A percentile compares a stretch with the other conserved stretches of the same genome.
These are phyloP conservation scores for Cladorrhinum sp. DNA, from an alignment of 2,329 filamentous ascomycete species.

Conservation along the genomic window DNA sequence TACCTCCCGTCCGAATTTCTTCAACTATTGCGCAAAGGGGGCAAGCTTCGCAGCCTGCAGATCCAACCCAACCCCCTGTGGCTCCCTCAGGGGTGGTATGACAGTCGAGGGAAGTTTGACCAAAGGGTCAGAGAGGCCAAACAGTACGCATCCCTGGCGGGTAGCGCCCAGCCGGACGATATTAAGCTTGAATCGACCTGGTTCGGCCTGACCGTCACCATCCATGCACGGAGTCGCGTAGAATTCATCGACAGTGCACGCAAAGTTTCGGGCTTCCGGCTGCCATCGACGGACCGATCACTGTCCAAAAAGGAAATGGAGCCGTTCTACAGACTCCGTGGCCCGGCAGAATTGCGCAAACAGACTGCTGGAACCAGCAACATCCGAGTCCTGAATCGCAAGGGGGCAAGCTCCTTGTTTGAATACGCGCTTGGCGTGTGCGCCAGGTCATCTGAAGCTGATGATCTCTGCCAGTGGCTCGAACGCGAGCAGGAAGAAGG, in stretches of 20 bases:
- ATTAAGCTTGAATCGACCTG: constrained; percentile 11
- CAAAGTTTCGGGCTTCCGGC: constrained; percentile 26
- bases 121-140: background rate
- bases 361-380: background rate
- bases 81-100: background rate
- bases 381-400: constrained; percentile 5
- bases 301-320: constrained; percentile 18
- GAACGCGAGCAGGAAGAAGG: constrained; percentile 3
- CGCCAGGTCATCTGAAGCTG: constrained; percentile 37
- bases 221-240: constrained; percentile 30
- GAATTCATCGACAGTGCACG: constrained; percentile 30
- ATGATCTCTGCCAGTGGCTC: constrained; percentile 36
- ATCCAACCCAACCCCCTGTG: constrained; percentile 63
- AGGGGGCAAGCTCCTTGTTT: constrained; percentile 46
- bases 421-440: constrained; percentile 48
- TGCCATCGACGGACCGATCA: constrained; percentile 3
- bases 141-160: constrained; percentile 14
- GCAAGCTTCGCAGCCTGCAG: constrained; percentile 50
- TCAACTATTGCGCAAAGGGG: constrained; percentile 45
- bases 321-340: constrained; percentile 20
- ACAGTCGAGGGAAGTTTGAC: background rate
- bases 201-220: constrained; percentile 18
- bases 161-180: background rate
- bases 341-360: background rate
- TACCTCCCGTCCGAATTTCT: constrained; percentile 63